Evolutionary conservation across 345 rosid genomes (phyloP), one percentile per base, ranked within the genome.

Genomic region (Populus euphratica): DNA sequence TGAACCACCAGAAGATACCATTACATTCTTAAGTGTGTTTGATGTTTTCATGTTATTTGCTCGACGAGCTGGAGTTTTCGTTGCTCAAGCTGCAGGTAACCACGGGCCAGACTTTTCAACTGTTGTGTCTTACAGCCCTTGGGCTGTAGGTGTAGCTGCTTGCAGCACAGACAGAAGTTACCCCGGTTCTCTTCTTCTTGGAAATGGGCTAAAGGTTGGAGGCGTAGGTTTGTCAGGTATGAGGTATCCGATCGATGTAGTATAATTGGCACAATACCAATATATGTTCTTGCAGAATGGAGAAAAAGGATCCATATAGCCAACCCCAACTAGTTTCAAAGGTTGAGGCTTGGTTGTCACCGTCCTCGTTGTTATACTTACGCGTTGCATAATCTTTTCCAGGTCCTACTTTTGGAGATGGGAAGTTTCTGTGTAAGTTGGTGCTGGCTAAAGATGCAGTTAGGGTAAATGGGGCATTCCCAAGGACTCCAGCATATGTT

Each of bases 61-160:
- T 39, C 81, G 87, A 79, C 80, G 89, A 72, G 97, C 98, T 0
- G 98, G 97, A 3, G 87, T 93, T 18, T 85, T 90, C n/a, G 98
- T 90, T 71, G 97, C 84, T 33, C 97, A 95, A 82, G 99, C 98
- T 18, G 96, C 84, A 9, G 98, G 98, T 9, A 91, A 95, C 79
- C 80, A 75, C 1, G 99, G 98, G 6, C 99, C 97, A 0, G 82
- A 29, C 6, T 88, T 88, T 38, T 85, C 92, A 31, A 84, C 92
- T 1, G 92, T 90, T 1, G 50, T 91, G 63, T 89, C 94, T 49
- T 94, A 85, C 84, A 90, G 97, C 87, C 98, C 98, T 1, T 94
- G 98, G 98, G 87, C 83, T 8, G 83, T 94, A 0, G 90, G 90
- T 0, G 92, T 79, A 1, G 98, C 91, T 0, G 84, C 93, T 16